These are phyloP conservation scores for Serpula lacrymans DNA, from an alignment of 768 basidiomycete species.

Conservation along the genomic window DNA sequence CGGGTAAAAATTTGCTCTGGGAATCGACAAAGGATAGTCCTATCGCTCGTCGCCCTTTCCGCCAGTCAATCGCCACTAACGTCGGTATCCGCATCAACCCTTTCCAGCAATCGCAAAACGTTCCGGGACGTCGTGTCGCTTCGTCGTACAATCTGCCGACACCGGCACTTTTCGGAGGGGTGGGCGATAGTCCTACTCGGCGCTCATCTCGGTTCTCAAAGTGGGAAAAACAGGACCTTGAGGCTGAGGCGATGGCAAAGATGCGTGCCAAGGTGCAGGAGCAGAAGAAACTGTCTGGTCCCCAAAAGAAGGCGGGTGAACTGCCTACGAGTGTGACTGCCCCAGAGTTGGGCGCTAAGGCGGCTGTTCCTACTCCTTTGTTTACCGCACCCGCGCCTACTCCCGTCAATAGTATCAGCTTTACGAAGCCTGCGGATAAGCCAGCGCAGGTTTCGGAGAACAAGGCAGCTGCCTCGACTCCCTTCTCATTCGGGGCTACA, in stretches of 20 bases:
- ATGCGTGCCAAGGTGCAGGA: slow-evolving; percentile 54
- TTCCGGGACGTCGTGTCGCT: slow-evolving; percentile 41
- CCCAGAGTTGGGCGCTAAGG: slow-evolving; percentile 17
- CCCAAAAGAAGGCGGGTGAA: slow-evolving; percentile 33
- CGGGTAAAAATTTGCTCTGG: slow-evolving; percentile 73
- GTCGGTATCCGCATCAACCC: slow-evolving; percentile 48
- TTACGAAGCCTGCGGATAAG: slow-evolving; percentile 9
- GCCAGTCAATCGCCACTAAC: slow-evolving; percentile 45
- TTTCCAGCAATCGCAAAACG: slow-evolving; percentile 34
- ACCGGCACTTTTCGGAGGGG: slow-evolving; percentile 25
- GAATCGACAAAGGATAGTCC: slow-evolving; percentile 48
- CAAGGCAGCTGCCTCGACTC: slow-evolving; percentile 12
- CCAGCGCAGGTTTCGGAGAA: slow-evolving; percentile 8
- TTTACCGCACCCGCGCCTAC: slow-evolving; percentile 18
- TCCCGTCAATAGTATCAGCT: slow-evolving; percentile 6
- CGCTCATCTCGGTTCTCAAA: slow-evolving; percentile 55
- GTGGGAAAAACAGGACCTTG: slow-evolving; percentile 85
- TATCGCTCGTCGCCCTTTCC: slow-evolving; percentile 35
- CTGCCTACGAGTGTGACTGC: slow-evolving; percentile 22
- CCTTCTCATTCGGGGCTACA: slow-evolving; percentile 12
- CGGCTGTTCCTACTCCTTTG: slow-evolving; percentile 25
- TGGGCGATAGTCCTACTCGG: slow-evolving; percentile 56
- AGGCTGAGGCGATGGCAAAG: slow-evolving; percentile 74
- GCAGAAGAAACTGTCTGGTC: slow-evolving; percentile 36
- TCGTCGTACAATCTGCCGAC: slow-evolving; percentile 26